Evolutionary conservation across 331 rosid species (phyloP).

Genomic region (Malus hybrid): DNA sequence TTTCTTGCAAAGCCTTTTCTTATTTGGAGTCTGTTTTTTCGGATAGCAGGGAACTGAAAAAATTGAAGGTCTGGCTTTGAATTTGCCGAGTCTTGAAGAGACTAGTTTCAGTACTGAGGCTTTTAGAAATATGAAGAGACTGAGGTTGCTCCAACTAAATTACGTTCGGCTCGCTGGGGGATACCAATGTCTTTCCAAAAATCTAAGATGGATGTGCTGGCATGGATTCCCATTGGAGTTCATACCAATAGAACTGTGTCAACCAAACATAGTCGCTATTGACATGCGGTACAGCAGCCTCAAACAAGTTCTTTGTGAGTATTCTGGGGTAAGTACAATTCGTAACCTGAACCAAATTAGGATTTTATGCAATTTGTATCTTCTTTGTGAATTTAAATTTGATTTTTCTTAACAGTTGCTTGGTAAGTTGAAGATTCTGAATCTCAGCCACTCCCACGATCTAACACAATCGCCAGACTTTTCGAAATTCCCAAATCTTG

Average conservation of each 20-base stretch:
- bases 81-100: background rate
- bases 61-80: slow-evolving; percentile 4
- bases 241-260: background rate
- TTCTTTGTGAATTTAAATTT: too few species aligned
- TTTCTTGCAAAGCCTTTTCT: background rate
- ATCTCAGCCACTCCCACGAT: slow-evolving; percentile 33
- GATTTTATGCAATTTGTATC: too few species aligned
- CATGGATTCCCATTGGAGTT: slow-evolving; percentile 12
- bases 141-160: background rate
- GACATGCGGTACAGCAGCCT: slow-evolving; percentile 13
- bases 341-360: background rate
- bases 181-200: background rate
- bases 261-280: background rate
- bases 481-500: slow-evolving; percentile 14
- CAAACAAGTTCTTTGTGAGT: background rate
- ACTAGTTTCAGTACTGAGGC: background rate
- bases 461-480: slow-evolving; percentile 29
- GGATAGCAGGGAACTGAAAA: background rate
- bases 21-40: background rate
- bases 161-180: background rate
- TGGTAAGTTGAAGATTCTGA: slow-evolving; percentile 19
- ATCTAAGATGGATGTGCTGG: slow-evolving; percentile 17
- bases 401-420: background rate
- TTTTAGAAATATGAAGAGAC: slow-evolving; percentile 5
- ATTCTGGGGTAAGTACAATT: background rate